These are phyloP conservation scores for Linnemannia exigua DNA, from an alignment of 192 early-diverging fungal species.

Conservation along the genomic window DNA sequence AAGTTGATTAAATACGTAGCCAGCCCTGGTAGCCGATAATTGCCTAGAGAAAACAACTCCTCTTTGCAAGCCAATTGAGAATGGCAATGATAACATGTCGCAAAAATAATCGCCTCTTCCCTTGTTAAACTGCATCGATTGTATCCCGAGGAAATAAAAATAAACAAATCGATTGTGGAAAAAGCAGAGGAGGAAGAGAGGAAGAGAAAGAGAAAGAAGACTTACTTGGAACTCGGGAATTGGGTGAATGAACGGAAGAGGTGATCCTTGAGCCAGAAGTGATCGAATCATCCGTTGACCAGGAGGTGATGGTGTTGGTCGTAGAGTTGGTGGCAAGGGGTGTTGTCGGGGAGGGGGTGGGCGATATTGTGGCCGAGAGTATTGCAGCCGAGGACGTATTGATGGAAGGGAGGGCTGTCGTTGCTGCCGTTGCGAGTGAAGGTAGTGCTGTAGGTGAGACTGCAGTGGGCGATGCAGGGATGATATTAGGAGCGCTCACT, in stretches of 20 bases:
- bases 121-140: no score
- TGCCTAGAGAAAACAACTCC: no score
- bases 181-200: neutral
- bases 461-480: neutral
- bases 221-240: slow-evolving; percentile 5
- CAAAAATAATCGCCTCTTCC: no score
- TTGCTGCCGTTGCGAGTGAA: neutral
- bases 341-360: neutral
- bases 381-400: neutral
- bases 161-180: no score
- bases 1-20: no score
- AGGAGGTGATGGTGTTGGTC: neutral
- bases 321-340: neutral
- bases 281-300: neutral
- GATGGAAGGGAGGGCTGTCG: neutral
- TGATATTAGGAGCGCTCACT: neutral
- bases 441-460: neutral
- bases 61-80: no score
- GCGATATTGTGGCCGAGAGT: neutral
- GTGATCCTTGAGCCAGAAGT: neutral
- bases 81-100: no score
- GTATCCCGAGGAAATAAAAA: no score
- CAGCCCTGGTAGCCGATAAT: no score
- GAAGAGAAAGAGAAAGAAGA: neutral
- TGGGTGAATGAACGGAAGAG: slow-evolving; percentile 3